Evolutionary conservation across 2,329 filamentous ascomycete species (phyloP).

Genomic region (Penicillium verrucosum): DNA sequence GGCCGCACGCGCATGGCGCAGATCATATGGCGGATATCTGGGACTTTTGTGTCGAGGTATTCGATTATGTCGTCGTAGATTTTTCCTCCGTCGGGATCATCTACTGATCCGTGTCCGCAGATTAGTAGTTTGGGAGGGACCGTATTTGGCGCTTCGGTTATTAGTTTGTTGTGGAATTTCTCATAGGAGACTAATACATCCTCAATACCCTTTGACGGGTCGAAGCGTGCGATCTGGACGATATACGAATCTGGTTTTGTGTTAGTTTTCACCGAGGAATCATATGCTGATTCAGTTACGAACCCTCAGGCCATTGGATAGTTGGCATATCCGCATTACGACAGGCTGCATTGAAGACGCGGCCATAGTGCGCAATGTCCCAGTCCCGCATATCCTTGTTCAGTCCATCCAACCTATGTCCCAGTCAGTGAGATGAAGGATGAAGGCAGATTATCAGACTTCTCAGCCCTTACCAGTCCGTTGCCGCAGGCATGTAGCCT

Average conservation of each 20-base stretch:
- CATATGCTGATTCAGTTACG: not conserved
- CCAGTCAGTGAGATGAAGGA: constrained; percentile 19
- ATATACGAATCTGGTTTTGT: constrained; percentile 62
- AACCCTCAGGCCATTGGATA: constrained; percentile 40
- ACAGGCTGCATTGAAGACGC: constrained; percentile 65
- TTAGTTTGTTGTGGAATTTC: constrained; percentile 62
- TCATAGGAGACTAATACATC: constrained; percentile 74
- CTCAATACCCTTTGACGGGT: constrained; percentile 77
- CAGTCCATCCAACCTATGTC: constrained; percentile 65
- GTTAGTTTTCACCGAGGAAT: constrained; percentile 47
- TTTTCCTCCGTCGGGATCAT: constrained; percentile 71
- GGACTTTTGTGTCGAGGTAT: constrained; percentile 62
- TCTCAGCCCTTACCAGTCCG: constrained; percentile 63
- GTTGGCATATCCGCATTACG: constrained; percentile 53
- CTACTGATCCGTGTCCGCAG: constrained; percentile 74
- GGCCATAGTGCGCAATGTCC: constrained; percentile 70
- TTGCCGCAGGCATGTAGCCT: constrained; percentile 74
- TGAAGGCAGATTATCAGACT: not conserved
- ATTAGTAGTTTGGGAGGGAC: constrained; percentile 69
- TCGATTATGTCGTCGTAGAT: constrained; percentile 70
- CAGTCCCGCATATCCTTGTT: constrained; percentile 71
- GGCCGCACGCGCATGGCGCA: constrained; percentile 74
- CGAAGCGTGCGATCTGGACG: constrained; percentile 76
- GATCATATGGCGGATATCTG: constrained; percentile 62
- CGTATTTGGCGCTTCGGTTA: constrained; percentile 47